Evolutionary conservation across 1,284 basidiomycete species (phyloP).

Genomic region (Ustilago vetiveriae): DNA sequence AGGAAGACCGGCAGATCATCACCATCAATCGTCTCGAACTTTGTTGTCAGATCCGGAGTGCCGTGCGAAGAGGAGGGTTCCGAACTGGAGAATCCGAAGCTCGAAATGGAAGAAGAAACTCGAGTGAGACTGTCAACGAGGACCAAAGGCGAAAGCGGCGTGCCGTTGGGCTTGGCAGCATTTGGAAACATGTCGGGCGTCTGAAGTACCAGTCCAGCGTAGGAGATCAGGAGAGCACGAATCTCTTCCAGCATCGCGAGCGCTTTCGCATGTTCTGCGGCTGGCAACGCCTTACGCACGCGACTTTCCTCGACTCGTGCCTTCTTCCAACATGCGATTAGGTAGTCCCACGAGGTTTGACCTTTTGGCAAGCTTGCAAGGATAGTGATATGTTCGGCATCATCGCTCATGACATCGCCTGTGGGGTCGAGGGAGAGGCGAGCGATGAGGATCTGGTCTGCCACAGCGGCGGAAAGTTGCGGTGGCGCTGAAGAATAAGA

Average conservation of each 20-base stretch:
- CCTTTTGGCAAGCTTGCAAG: constrained; percentile 80
- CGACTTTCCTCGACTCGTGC: constrained; percentile 42
- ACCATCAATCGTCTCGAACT: constrained; percentile 63
- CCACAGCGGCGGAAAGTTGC: constrained; percentile 67
- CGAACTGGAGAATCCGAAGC: constrained; percentile 36
- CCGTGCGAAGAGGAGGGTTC: constrained; percentile 15
- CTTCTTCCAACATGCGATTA: constrained; percentile 88
- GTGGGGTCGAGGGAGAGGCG: constrained; percentile 82
- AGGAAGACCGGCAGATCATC: constrained; percentile 69
- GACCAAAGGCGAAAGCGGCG: constrained; percentile 71
- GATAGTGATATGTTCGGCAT: constrained; percentile 80
- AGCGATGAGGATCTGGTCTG: constrained; percentile 85
- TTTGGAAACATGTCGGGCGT: constrained; percentile 88
- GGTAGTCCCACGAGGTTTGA: constrained; percentile 88
- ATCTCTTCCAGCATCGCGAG: constrained; percentile 36
- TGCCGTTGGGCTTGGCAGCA: constrained; percentile 41
- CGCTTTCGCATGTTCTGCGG: constrained; percentile 73
- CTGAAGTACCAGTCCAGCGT: constrained; percentile 87
- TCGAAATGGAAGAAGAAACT: constrained; percentile 66
- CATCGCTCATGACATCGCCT: constrained; percentile 80
- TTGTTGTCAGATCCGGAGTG: constrained; percentile 27
- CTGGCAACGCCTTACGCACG: constrained; percentile 71
- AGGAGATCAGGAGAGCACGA: constrained; percentile 78
- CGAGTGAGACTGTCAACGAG: constrained; percentile 69
- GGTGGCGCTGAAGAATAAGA: constrained; percentile 72